These are phyloP conservation scores for Leccinum pachyderme DNA, from an alignment of 1,284 basidiomycete species.

Conservation along the genomic window DNA sequence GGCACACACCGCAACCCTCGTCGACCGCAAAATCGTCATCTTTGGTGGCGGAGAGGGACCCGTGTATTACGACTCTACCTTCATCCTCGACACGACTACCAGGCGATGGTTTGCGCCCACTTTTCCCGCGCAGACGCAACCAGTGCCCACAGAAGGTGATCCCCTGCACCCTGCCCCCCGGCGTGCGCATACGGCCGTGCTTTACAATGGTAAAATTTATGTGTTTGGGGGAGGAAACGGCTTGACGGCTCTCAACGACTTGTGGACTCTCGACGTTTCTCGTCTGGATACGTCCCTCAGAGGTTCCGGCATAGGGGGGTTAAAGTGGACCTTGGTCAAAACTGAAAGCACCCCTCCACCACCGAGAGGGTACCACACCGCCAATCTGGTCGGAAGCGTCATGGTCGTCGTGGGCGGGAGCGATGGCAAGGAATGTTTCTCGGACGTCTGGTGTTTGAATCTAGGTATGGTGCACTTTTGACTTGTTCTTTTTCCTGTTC, in stretches of 20 bases:
- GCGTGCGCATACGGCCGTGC: conserved; percentile 84
- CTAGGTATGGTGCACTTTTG: conserved; percentile 54
- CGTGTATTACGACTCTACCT: conserved; percentile 73
- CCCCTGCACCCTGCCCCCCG: conserved; percentile 60
- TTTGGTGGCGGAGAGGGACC: conserved; percentile 87
- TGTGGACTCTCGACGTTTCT: conserved; percentile 83
- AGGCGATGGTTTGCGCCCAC: conserved; percentile 63
- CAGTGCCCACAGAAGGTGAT: conserved; percentile 4
- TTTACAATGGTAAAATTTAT: conserved; percentile 73
- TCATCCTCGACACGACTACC: conserved; percentile 76
- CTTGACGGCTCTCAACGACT: conserved; percentile 82
- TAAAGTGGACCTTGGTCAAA: conserved; percentile 66
- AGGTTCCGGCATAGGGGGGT: conserved; percentile 31
- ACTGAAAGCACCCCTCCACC: conserved; percentile 50
- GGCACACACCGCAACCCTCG: conserved; percentile 85
- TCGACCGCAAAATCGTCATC: conserved; percentile 77
- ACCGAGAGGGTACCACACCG: conserved; percentile 87
- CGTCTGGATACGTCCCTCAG: conserved; percentile 28
- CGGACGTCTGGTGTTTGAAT: conserved; percentile 85
- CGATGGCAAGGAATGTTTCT: conserved; percentile 77
- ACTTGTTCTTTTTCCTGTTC: not conserved
- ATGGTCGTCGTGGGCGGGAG: conserved; percentile 84
- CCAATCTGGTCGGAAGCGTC: conserved; percentile 81
- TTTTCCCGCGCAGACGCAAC: conserved; percentile 32
- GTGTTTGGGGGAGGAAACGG: conserved; percentile 94